Evolutionary conservation across 2,329 filamentous ascomycete species (phyloP).

Genomic region (Fusarium sp.): DNA sequence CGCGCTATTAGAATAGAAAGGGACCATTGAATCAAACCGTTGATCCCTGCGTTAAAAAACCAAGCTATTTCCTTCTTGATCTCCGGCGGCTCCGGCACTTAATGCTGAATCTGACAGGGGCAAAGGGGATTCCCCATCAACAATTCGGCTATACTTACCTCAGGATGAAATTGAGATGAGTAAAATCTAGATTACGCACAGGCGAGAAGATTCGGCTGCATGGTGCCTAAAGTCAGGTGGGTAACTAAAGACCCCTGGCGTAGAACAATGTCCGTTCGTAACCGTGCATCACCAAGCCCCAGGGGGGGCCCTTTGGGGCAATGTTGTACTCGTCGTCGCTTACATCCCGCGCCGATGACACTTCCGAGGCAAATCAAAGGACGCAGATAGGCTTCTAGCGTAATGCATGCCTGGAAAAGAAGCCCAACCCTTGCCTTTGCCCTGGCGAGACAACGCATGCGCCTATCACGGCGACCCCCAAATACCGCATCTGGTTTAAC

Average conservation of each 20-base stretch:
- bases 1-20: not conserved
- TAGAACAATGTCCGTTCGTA: not conserved
- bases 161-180: not conserved
- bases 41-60: not conserved
- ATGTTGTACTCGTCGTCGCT: not conserved
- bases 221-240: not conserved
- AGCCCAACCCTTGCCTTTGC: conserved; percentile 12
- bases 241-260: not conserved
- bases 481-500: conserved; percentile 15
- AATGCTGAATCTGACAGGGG: not conserved
- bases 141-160: not conserved
- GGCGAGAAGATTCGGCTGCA: conserved; percentile 1
- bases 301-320: not conserved
- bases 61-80: not conserved
- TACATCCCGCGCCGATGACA: not conserved
- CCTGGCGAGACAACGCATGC: conserved; percentile 16
- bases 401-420: not conserved
- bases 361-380: conserved; percentile 2
- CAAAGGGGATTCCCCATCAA: not conserved
- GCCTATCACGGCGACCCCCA: conserved; percentile 1
- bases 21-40: not conserved
- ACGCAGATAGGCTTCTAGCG: conserved; percentile 26
- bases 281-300: not conserved
- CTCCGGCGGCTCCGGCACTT: not conserved
- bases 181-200: conserved; percentile 3